Percentiles rank a stretch among this genome's conserved stretches.
These are phyloP conservation scores for Ceratocystis smalleyi DNA, from an alignment of 2,329 filamentous ascomycete species.

Conservation along the genomic window DNA sequence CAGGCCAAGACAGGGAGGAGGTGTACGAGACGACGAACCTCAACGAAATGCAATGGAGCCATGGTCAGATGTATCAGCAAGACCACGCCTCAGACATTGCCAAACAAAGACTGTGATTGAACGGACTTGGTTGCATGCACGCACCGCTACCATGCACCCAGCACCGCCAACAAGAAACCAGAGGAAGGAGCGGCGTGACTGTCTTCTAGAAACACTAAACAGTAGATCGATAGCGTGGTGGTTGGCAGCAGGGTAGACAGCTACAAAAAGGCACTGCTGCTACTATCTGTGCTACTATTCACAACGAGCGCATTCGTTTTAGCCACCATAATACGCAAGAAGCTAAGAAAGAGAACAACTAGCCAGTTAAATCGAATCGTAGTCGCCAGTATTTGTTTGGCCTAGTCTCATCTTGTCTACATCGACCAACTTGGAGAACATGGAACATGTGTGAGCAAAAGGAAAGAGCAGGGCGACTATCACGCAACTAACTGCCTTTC, in stretches of 20 bases:
- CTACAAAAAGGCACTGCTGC: not conserved
- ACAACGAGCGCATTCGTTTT: not conserved
- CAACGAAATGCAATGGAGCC: too few relatives aligned
- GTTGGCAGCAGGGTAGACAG: too few relatives aligned
- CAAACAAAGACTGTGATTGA: too few relatives aligned
- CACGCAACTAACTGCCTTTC: not conserved
- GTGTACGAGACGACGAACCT: not conserved
- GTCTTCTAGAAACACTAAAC: conserved; percentile 5
- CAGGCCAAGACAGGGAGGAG: too few relatives aligned
- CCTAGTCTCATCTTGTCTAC: not conserved
- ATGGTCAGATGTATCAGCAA: too few relatives aligned
- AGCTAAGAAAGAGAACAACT: not conserved
- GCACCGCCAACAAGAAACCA: not conserved
- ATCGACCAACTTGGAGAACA: not conserved
- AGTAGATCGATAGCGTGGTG: not conserved
- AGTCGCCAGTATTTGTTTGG: not conserved
- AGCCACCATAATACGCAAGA: not conserved
- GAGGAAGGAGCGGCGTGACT: conserved; percentile 3
- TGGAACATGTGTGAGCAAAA: not conserved
- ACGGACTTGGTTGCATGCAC: too few relatives aligned
- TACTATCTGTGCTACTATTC: not conserved
- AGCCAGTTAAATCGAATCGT: not conserved
- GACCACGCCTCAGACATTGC: too few relatives aligned
- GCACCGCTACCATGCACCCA: not conserved
- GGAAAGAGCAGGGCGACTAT: not conserved